Conservation (phyloP, 2,329 filamentous ascomycete species). For the Stagonosporopsis tanaceti region DNA sequence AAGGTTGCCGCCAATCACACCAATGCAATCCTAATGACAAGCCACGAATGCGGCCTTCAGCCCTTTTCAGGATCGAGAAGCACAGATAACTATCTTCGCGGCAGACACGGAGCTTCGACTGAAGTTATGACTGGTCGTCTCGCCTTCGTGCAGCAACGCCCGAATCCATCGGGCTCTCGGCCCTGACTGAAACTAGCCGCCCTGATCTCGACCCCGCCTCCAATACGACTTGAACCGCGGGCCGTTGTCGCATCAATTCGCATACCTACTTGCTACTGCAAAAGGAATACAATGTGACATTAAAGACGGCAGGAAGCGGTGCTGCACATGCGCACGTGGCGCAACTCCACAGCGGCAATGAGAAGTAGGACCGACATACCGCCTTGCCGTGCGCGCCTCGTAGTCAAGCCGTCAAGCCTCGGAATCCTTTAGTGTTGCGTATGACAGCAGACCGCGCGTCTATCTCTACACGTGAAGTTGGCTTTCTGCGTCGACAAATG, state of each 20-base stretch:
- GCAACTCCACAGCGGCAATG: conserved; percentile 19
- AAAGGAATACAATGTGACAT: conserved; percentile 1
- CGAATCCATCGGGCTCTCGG: background rate
- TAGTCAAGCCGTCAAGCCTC: conserved; percentile 13
- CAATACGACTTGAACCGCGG: background rate
- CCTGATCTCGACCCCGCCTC: background rate
- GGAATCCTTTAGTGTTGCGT: conserved; percentile 6
- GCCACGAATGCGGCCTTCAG: background rate
- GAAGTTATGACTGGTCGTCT: background rate
- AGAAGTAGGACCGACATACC: conserved; percentile 14
- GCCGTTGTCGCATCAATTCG: background rate
- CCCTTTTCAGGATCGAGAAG: background rate
- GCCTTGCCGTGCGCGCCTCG: conserved; percentile 13
- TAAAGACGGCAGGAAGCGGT: background rate
- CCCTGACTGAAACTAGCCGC: background rate
- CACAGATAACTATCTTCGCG: background rate
- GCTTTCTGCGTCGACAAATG: conserved; percentile 2
- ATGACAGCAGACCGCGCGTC: conserved; percentile 21
- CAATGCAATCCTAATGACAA: background rate
- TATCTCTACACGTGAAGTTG: conserved; percentile 3
- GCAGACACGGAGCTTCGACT: background rate
- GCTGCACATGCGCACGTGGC: conserved; percentile 16
- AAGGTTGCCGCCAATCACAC: background rate
- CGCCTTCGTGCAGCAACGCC: background rate
- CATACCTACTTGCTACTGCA: background rate